Base-by-base conservation (phyloP, 2,329 filamentous ascomycete species). In the Aspergillus versicolor region DNA sequence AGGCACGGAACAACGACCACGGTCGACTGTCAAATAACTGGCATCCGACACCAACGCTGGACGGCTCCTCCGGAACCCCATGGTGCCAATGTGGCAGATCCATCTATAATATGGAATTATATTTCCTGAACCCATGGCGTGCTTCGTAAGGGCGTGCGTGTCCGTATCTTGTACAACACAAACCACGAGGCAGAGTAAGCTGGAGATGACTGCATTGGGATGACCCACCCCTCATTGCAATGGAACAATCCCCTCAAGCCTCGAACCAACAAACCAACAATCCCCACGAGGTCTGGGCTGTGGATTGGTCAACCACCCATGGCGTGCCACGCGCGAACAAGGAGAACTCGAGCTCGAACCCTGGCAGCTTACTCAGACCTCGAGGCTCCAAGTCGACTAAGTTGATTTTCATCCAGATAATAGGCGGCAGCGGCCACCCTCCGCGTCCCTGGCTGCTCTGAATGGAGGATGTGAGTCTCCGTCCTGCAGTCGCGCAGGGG, bases 121-220 rank as follows among this genome's bases (percentile, higher is more conserved):
- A 24, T 22, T 15, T 2, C 34, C 13, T 37, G 15, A 37, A 37
- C 13, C 12, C 34, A 37, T n/a, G 15, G 6, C 15, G 12, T 6
- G 43, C 27, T 44, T 44, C 22, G 24, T 45, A 21, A 41, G 21
- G 19, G 34, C 7, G 22, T 37, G 27, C 47, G 22, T 13, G 13
- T 21, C 46, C 30, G 30, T 30, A 46, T 53, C 27, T 46, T 52
- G 50, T 53, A 21, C 42, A 38, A 53, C 50, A 30, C 40, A 44
- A 44, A 37, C 50, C 50, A 53, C 42, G 50, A 53, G 50, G 42
- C 41, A 40, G 30, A 44, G 30, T 17, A 46, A 30, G 32, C 47
- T 34, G 32, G 32, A 46, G 34, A 37, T 37, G 6, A 37, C 34
- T 37, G 34, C 7, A 9, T 30, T 30, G 15, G 34, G 34, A 37